A percentile compares a stretch with the other conserved stretches of the same genome.
Conservation (phyloP, 768 basidiomycete genomes). For the Collybia sp. region DNA sequence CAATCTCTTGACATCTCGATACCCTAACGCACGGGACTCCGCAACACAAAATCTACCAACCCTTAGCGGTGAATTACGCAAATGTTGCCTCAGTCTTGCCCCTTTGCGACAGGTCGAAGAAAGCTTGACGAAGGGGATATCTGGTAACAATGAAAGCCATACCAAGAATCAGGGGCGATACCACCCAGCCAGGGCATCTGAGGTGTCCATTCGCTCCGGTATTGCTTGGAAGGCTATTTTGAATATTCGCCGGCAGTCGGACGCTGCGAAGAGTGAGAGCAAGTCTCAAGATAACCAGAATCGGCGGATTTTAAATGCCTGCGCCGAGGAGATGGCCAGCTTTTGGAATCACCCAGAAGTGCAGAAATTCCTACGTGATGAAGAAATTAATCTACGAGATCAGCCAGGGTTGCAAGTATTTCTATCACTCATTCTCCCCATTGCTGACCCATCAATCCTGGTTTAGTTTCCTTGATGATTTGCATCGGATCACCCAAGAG, state of each 20-base stretch:
- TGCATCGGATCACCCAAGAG: slow-evolving; percentile 41
- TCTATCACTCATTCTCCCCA: slow-evolving; percentile 1
- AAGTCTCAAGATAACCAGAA: slow-evolving; percentile 33
- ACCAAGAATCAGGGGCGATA: too few relatives aligned
- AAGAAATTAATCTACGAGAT: slow-evolving; percentile 46
- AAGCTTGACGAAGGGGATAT: slow-evolving; percentile 38
- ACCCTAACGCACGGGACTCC: slow-evolving; percentile 13
- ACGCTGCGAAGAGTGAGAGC: slow-evolving; percentile 12
- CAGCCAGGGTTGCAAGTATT: slow-evolving; percentile 58
- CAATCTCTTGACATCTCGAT: slow-evolving; percentile 20
- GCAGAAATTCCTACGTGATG: slow-evolving; percentile 33
- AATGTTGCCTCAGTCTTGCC: slow-evolving; percentile 43
- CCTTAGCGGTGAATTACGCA: slow-evolving; percentile 33
- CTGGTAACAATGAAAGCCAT: slow-evolving; percentile 20
- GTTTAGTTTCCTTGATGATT: slow-evolving; percentile 54
- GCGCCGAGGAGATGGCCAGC: slow-evolving; percentile 45
- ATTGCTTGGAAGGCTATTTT: slow-evolving; percentile 46
- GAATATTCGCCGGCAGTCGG: slow-evolving; percentile 25
- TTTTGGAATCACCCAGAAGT: slow-evolving; percentile 49
- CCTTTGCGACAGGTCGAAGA: slow-evolving; percentile 55
- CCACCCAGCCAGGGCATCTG: slow-evolving; percentile 38
- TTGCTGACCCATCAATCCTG: not conserved
- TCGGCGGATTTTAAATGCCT: slow-evolving; percentile 46
- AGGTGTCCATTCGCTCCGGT: slow-evolving; percentile 42
- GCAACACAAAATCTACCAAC: slow-evolving; percentile 15